Conservation (phyloP, 768 basidiomycete genomes). For the Tricholoma terreum region DNA sequence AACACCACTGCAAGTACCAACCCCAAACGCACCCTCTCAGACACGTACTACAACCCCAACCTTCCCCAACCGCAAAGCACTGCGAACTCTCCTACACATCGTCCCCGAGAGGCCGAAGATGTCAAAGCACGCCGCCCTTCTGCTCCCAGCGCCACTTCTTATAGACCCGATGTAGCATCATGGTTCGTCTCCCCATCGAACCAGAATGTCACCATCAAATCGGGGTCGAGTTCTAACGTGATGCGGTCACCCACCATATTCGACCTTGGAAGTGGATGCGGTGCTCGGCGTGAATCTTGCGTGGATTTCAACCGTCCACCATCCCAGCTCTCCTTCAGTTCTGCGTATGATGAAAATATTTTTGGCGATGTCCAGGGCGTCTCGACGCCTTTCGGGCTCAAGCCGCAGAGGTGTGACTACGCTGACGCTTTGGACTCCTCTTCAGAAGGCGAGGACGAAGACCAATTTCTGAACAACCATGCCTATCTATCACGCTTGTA, state of each 20-base stretch:
- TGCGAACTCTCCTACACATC: constrained; percentile 12
- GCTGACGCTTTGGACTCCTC: neutral
- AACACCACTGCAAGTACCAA: neutral
- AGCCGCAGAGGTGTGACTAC: neutral
- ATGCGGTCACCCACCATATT: constrained; percentile 9
- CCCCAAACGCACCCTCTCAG: constrained; percentile 16
- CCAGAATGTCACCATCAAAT: neutral
- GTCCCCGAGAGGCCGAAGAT: constrained; percentile 1
- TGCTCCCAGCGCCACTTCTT: constrained; percentile 18
- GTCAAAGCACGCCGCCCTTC: constrained; percentile 21
- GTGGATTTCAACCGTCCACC: constrained; percentile 42
- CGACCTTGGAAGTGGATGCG: constrained; percentile 2
- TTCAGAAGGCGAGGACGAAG: constrained; percentile 20
- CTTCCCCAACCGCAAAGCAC: constrained; percentile 19
- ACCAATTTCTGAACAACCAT: constrained; percentile 17
- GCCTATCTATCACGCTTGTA: neutral
- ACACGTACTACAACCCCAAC: constrained; percentile 21
- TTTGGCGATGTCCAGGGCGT: constrained; percentile 21
- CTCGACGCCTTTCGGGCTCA: constrained; percentile 28
- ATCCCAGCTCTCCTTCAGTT: constrained; percentile 31
- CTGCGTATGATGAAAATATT: constrained; percentile 18
- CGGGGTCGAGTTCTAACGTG: neutral
- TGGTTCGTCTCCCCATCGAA: constrained; percentile 14
- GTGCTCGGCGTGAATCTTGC: constrained; percentile 18
- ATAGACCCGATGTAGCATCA: constrained; percentile 16